phyloP scores from a whole-genome alignment of 805 yeast species.

The Wickerhamiella spandovensis region DNA sequence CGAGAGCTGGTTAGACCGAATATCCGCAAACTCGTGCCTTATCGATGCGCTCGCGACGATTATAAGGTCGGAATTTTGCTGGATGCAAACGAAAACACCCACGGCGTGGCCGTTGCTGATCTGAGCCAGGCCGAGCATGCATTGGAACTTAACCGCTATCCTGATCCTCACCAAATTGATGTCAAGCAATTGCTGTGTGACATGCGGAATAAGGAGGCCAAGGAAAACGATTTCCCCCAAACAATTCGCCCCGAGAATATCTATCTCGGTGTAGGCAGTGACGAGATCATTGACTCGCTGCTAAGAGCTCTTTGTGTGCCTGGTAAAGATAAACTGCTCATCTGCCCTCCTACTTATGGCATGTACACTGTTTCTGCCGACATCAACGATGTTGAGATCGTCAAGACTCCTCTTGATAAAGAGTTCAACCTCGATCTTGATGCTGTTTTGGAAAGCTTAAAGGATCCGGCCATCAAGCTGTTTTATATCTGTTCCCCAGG shows the following conservation, averaged over 20 bases:
- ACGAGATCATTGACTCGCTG: constrained; percentile 83
- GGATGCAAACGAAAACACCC: constrained; percentile 94
- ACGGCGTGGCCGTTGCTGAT: constrained; percentile 61
- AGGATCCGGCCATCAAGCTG: constrained; percentile 55
- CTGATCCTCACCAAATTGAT: constrained; percentile 85
- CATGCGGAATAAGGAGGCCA: constrained; percentile 48
- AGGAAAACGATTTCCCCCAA: constrained; percentile 8
- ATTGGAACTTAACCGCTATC: constrained; percentile 73
- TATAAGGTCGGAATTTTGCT: constrained; percentile 74
- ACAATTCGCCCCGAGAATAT: constrained; percentile 49
- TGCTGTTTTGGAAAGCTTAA: constrained; percentile 38
- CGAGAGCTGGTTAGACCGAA: constrained; percentile 65
- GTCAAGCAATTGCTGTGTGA: constrained; percentile 59
- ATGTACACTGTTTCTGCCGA: constrained; percentile 90
- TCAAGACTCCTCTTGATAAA: constrained; percentile 52
- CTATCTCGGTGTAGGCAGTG: constrained; percentile 94
- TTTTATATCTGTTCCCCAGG: constrained; percentile 91
- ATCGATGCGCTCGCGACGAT: constrained; percentile 94
- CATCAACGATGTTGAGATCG: constrained; percentile 74
- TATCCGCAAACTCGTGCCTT: constrained; percentile 70
- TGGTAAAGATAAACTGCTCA: constrained; percentile 64
- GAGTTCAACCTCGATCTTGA: constrained; percentile 47
- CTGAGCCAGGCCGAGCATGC: constrained; percentile 32
- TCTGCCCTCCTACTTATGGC: constrained; percentile 94
- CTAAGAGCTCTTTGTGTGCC: constrained; percentile 79